Conservation (phyloP, 2,329 filamentous ascomycete genomes). For the Lasiodiplodia gonubiensis region DNA sequence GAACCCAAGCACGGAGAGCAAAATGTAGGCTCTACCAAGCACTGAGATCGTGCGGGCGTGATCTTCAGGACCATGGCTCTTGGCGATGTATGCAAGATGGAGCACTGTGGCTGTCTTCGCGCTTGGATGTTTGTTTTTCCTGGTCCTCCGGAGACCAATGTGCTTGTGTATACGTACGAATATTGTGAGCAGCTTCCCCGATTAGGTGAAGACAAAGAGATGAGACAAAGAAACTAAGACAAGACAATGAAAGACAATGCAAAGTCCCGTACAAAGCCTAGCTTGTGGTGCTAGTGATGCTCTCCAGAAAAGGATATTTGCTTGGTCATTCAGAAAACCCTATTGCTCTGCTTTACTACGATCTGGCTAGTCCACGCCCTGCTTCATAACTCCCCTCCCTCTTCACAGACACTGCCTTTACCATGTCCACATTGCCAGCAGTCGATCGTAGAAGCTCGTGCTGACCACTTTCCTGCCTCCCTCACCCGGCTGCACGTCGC, state of each 20-base stretch:
- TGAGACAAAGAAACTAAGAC: neutral
- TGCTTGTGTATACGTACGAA: neutral
- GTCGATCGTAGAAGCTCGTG: slow-evolving; percentile 78
- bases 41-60: neutral
- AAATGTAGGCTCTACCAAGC: neutral
- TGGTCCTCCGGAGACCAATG: neutral
- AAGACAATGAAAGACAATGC: neutral
- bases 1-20: neutral
- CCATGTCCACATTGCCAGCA: slow-evolving; percentile 69
- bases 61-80: neutral
- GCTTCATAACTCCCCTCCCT: neutral
- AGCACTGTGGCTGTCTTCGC: neutral
- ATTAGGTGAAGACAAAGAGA: too few relatives aligned
- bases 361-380: neutral
- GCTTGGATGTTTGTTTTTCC: neutral
- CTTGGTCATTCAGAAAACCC: too few relatives aligned
- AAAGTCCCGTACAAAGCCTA: too few relatives aligned
- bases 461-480: slow-evolving; percentile 61
- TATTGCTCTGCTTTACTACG: too few relatives aligned
- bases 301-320: too few relatives aligned
- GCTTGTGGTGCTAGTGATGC: too few relatives aligned
- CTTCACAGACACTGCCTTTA: neutral
- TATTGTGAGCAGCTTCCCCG: neutral
- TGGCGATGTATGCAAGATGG: neutral
- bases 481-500: slow-evolving; percentile 66